Conservation (phyloP, 192 early-diverging fungal species). For the Coemansia sp. region DNA sequence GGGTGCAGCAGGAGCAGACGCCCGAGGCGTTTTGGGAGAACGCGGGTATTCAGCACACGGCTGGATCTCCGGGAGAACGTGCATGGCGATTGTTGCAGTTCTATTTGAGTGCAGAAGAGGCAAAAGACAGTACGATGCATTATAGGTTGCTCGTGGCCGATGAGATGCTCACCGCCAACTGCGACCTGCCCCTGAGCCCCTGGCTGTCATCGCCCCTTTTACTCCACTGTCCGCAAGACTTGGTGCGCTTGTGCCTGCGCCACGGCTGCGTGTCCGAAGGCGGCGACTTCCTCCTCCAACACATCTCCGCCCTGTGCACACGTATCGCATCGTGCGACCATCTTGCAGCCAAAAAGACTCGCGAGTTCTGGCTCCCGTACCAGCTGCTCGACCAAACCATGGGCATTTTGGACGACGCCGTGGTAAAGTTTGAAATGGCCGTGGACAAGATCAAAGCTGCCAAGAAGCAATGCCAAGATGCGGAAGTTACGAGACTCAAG, state of each 20-base stretch:
- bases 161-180: conserved; percentile 21
- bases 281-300: conserved; percentile 42
- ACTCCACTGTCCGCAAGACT: conserved; percentile 40
- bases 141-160: conserved; percentile 41
- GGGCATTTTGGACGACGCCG: conserved; percentile 36
- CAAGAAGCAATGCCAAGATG: conserved; percentile 10
- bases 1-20: conserved; percentile 18
- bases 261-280: conserved; percentile 44
- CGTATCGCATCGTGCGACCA: conserved; percentile 4
- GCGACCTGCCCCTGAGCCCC: conserved; percentile 32
- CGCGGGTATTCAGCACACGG: conserved; percentile 8
- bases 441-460: conserved; percentile 37
- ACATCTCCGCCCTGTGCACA: conserved; percentile 26
- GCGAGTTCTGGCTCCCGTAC: conserved; percentile 53
- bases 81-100: conserved; percentile 47
- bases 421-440: conserved; percentile 37
- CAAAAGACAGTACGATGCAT: conserved; percentile 4
- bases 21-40: conserved; percentile 45
- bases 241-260: conserved; percentile 47
- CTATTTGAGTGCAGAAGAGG: conserved; percentile 35
- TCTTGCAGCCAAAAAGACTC: conserved; percentile 15
- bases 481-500: conserved; percentile 14
- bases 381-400: conserved; percentile 48
- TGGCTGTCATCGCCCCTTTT: conserved; percentile 46
- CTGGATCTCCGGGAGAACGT: conserved; percentile 32